Base-by-base conservation (phyloP, 1,284 basidiomycete species). In the Tetrapyrgos nigripes region DNA sequence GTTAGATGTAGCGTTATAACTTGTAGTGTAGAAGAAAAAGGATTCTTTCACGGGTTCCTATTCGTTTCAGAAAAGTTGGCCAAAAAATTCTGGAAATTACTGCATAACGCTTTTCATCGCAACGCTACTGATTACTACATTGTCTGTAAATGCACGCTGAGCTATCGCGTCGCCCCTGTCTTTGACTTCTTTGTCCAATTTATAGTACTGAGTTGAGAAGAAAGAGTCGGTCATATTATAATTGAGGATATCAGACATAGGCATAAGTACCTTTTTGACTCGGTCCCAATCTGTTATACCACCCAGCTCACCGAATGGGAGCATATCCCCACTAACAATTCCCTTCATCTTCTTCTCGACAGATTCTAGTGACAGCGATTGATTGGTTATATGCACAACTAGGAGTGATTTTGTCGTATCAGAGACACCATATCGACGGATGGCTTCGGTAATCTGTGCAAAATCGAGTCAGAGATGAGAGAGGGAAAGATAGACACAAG, bases 401-500 rank as follows among this genome's bases (percentile, higher is more conserved):
- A 95, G 68, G n/a, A 96, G 77, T 10, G 86, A 77, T 0, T 77
- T 81, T n/a, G 85, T 88, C 4, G 71, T 73, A 40, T 91, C 86
- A 0, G 88, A 88, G 3, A 97, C 81, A 4, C 96, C 95, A 66
- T 94, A 96, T 57, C 92, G 83, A 56, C 87, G 83, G 61, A 97
- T 86, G 0, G 91, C 91, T 66, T 97, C 95, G 2, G 88, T 87
- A 56, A 97, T 97, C 93, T 94, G 60, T 14, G n/a, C n/a, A n/a
- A n/a, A n/a, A n/a, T n/a, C n/a, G n/a, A n/a, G n/a, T 51, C 19
- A 26, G 31, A 45, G 28, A 37, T 53, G 43, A 40, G 45, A 35
- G 46, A 48, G 23, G 29, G n/a, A 19, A 46, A 21, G 13, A 28
- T 13, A 10, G 29, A 35, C 14, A 13, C 19, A 23, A 17, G 24